Conservation (phyloP, 2,329 filamentous ascomycete species). For the Coniochaeta hoffmannii region DNA sequence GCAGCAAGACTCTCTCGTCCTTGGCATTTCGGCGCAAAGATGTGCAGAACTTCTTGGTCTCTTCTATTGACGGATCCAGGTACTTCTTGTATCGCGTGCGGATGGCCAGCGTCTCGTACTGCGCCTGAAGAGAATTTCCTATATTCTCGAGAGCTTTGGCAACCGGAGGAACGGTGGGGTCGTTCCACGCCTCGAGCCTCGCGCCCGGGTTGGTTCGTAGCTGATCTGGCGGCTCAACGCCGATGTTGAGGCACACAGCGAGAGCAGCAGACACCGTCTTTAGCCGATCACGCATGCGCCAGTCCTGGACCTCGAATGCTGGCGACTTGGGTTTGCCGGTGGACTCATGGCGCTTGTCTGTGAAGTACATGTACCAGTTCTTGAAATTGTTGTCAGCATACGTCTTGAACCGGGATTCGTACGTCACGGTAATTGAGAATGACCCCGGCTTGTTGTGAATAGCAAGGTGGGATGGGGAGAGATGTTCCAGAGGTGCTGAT, state of each 20-base stretch:
- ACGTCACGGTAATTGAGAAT: neutral
- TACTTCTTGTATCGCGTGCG: conserved; percentile 97
- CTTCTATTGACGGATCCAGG: conserved; percentile 90
- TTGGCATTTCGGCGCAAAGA: conserved; percentile 87
- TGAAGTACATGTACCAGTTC: conserved; percentile 99
- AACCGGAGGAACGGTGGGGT: conserved; percentile 72
- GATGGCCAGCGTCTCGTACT: conserved; percentile 93
- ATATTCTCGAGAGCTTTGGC: conserved; percentile 90
- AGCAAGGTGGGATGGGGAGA: neutral
- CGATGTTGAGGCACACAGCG: conserved; percentile 92
- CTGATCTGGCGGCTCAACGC: conserved; percentile 94
- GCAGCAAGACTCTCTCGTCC: conserved; percentile 91
- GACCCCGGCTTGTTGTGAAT: neutral
- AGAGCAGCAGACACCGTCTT: conserved; percentile 96
- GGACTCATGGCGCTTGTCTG: conserved; percentile 94
- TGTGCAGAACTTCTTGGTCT: conserved; percentile 93
- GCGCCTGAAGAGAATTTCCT: conserved; percentile 88
- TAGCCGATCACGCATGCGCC: conserved; percentile 92
- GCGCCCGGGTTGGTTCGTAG: conserved; percentile 91
- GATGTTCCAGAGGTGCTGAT: neutral
- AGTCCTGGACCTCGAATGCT: conserved; percentile 69
- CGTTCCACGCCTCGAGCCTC: conserved; percentile 94
- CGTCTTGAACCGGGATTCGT: neutral
- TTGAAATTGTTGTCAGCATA: conserved; percentile 27
- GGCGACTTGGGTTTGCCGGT: conserved; percentile 76